Evolutionary conservation across 2,329 filamentous ascomycete genomes (phyloP), one percentile per base, ranked within the genome.

Genomic region (Emydomyces testavorans): DNA sequence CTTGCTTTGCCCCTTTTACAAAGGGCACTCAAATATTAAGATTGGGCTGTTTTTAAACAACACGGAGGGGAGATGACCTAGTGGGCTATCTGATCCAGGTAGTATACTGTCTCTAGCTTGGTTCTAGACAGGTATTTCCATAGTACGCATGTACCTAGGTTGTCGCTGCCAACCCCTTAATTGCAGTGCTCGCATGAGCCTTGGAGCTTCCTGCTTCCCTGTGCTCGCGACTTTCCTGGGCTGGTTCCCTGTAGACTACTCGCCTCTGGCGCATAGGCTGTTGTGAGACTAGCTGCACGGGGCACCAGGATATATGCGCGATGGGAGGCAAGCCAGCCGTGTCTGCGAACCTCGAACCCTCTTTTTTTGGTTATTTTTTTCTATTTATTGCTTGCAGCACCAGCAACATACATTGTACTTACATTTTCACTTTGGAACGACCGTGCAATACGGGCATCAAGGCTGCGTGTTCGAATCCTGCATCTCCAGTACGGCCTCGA

Each of bases 401-500:
- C n/a, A n/a, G n/a, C n/a, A n/a, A n/a, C n/a, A n/a, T 42, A 31
- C 39, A 29, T 29, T 26, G n/a, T 29, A n/a, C n/a, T n/a, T n/a
- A n/a, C n/a, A n/a, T n/a, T n/a, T n/a, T n/a, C n/a, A n/a, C n/a
- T n/a, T n/a, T n/a, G 36, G 21, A 24, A 39, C 21, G 2, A 5
- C 21, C 4, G n/a, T 39, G 26, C 20, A 24, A 39, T 20, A 20
- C 13, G 8, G 21, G 5, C 26, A 35, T 23, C 11, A 45, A 45
- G 31, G 41, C 10, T 18, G 21, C 11, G 20, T 10, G 41, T 45
- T 45, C 29, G 41, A 45, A 26, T 35, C 15, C n/a, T n/a, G 24
- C 13, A 63, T 58, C 54, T 65, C 51, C 66, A 73, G 60, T 72
- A 75, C 52, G 68, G 70, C 38, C 62, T 73, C 36, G 56, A 61